Conservation (phyloP, 75 land plant species). For the Pinus taeda region DNA sequence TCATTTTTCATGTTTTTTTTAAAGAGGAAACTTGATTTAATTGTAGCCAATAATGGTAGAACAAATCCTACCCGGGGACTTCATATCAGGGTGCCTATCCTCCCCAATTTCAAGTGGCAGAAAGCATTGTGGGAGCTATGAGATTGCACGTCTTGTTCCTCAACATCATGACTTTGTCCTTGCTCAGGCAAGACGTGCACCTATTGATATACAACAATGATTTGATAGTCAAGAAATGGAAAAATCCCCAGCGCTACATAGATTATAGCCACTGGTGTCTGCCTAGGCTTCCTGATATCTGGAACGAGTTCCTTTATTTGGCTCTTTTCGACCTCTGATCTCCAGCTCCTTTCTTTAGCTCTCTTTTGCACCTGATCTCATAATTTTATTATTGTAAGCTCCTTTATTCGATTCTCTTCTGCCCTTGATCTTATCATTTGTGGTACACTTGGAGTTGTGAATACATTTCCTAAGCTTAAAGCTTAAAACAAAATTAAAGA, state of each 20-base stretch:
- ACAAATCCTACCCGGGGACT: too few relatives aligned
- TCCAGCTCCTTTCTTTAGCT: constrained; percentile 18
- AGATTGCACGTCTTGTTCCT: constrained; percentile 13
- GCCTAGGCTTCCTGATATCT: constrained; percentile 41
- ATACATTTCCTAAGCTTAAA: too few relatives aligned
- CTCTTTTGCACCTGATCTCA: not conserved
- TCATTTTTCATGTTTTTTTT: too few relatives aligned
- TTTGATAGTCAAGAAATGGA: not conserved
- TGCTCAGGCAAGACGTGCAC: constrained; percentile 33
- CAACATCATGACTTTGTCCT: constrained; percentile 26
- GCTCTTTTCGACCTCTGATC: too few relatives aligned
- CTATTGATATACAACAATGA: constrained; percentile 18
- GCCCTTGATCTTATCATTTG: too few relatives aligned
- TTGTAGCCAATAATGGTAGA: too few relatives aligned
- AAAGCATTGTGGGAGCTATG: not conserved
- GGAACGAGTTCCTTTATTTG: constrained; percentile 18
- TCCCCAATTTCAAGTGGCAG: not conserved
- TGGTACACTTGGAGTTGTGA: too few relatives aligned
- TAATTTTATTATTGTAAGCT: too few relatives aligned
- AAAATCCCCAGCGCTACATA: constrained; percentile 6
- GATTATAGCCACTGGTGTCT: constrained; percentile 50
- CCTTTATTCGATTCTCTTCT: too few relatives aligned
- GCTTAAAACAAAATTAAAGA: too few relatives aligned
- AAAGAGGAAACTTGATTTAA: too few relatives aligned
- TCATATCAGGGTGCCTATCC: not conserved